These are phyloP conservation scores for Glarea lozoyensis DNA, from an alignment of 495 filamentous ascomycete species.

Conservation along the genomic window DNA sequence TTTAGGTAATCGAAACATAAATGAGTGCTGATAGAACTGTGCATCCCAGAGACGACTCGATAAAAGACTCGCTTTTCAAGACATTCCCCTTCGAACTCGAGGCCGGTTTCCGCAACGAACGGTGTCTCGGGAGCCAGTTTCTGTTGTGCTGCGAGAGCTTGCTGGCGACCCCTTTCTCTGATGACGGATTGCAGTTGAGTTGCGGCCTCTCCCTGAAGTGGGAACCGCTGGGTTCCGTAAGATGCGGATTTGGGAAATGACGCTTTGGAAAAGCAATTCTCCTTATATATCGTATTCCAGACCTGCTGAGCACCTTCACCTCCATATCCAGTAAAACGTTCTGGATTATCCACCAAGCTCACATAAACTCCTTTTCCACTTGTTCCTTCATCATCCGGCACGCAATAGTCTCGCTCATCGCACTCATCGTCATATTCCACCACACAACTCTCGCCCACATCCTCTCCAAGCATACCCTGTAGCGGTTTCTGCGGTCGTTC, in stretches of 20 bases:
- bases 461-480: constrained; percentile 71
- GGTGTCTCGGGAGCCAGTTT: constrained; percentile 39
- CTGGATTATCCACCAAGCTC: constrained; percentile 84
- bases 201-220: constrained; percentile 42
- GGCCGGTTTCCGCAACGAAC: constrained; percentile 30
- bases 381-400: constrained; percentile 88
- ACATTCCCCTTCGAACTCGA: constrained; percentile 82
- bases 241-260: constrained; percentile 40
- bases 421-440: constrained; percentile 97
- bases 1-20: constrained; percentile 96
- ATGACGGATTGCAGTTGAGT: constrained; percentile 79
- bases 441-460: constrained; percentile 90
- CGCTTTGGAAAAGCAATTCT: constrained; percentile 88
- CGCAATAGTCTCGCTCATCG: constrained; percentile 93
- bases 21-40: constrained; percentile 91
- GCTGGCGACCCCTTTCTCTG: constrained; percentile 59
- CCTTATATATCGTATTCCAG: constrained; percentile 93
- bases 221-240: constrained; percentile 22
- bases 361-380: constrained; percentile 91
- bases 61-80: constrained; percentile 97
- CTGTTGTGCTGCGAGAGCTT: constrained; percentile 41
- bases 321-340: constrained; percentile 89
- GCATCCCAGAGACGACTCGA: constrained; percentile 91
- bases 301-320: constrained; percentile 77
- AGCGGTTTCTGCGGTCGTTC: constrained; percentile 62